Percentiles rank a stretch among this genome's conserved stretches.
Conservation (phyloP, 805 yeast genomes). For the Candida sanyiensis region DNA sequence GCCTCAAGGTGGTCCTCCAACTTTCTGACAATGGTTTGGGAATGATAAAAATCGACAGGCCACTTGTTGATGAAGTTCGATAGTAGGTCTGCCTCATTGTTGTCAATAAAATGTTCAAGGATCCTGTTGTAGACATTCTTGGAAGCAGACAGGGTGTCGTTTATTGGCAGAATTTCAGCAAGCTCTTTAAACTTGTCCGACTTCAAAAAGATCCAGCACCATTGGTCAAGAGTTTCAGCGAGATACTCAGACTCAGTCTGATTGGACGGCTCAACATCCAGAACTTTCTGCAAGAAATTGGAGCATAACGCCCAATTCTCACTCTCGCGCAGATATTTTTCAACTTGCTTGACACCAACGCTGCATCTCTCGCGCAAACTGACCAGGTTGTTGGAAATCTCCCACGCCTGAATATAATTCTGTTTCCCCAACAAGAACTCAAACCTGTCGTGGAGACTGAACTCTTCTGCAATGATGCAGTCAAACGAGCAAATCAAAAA, state of each 20-base stretch:
- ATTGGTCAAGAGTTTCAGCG: conserved; percentile 55
- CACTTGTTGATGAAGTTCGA: conserved; percentile 32
- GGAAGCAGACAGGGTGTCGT: conserved; percentile 26
- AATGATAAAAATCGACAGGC: conserved; percentile 41
- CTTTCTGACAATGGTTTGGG: conserved; percentile 36
- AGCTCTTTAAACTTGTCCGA: conserved; percentile 40
- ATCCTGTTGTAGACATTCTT: conserved; percentile 39
- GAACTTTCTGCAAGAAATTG: conserved; percentile 38
- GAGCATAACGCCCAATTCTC: conserved; percentile 55
- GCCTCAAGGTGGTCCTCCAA: conserved; percentile 27
- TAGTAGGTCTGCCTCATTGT: conserved; percentile 28
- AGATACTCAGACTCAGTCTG: conserved; percentile 19
- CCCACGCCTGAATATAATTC: conserved; percentile 69
- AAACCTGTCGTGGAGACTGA: conserved; percentile 63
- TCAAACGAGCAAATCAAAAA: conserved; percentile 76
- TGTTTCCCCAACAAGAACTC: conserved; percentile 62
- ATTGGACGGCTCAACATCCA: conserved; percentile 23
- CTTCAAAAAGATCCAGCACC: conserved; percentile 50
- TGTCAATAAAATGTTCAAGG: conserved; percentile 27
- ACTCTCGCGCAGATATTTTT: conserved; percentile 35
- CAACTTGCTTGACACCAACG: conserved; percentile 52
- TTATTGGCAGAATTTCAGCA: conserved; percentile 51
- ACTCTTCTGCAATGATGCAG: conserved; percentile 68
- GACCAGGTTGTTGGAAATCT: conserved; percentile 56
- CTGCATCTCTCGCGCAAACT: conserved; percentile 44